Base-by-base conservation (phyloP, 2,329 filamentous ascomycete species). In the Botrytis elliptica region DNA sequence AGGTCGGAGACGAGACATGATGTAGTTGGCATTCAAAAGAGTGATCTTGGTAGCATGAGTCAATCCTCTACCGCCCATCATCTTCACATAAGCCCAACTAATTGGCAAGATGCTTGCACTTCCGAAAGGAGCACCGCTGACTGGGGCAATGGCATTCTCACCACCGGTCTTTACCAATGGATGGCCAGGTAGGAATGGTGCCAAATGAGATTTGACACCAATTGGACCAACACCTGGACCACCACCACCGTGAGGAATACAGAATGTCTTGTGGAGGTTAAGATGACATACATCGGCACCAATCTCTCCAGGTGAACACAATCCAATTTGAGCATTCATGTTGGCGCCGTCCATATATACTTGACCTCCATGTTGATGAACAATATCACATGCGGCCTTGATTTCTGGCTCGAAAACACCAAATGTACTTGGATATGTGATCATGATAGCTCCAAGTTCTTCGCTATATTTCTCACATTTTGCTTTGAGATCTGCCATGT, bases 311-410 rank as follows among this genome's bases (percentile, higher is more conserved):
- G 95, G 95, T 0, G 94, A 97, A 85, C 94, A 97, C 18, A 98
- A 88, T 20, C 95, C 95, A 76, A 98, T 98, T 83, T 98, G 95
- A 29, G 95, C 95, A 81, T 98, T 98, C 94, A 98, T 96, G 85
- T 98, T 98, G 77, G 95, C 95, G 66, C 95, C 95, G 81, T 98
- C 95, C 95, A 98, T 98, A 86, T 98, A 98, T 25, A 98, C 95
- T 81, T 97, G 93, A 16, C 95, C 95, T 70, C 95, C 95, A 81
- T 97, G 86, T 76, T 92, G 84, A 84, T 98, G 95, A 29, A 98
- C 94, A 44, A 97, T 85, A 72, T 94, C 86, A 83, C 94, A 97
- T 25, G 91, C 94, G 81, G 92, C 89, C 85, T 94, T 96, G 82
- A 97, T 89, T 77, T 91, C 88, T 4, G 95, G 95, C 85, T 98